Evolutionary conservation across 1,284 basidiomycete species (phyloP), one percentile per base, ranked within the genome.

Genomic region (Cutaneotrichosporon cavernicola): DNA sequence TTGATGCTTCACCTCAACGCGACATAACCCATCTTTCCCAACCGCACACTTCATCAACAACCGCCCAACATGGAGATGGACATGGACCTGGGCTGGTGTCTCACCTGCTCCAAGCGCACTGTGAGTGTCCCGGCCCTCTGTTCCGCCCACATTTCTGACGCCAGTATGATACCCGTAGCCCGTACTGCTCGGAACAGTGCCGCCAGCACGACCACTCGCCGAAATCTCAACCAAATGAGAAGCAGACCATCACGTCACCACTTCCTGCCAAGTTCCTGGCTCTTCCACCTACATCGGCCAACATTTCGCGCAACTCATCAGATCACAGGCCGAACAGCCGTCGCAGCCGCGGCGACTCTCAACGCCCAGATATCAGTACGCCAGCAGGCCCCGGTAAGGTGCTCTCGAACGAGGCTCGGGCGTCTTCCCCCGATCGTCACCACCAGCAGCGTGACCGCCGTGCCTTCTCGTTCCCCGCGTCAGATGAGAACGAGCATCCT

Each of bases 391-490:
- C 13, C 14, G 18, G 31, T 13, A 13, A 53, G 51, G 31, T 53
- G 14, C 30, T 18, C 31, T 53, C 51, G 8, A 31, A 53, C 18
- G 51, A 53, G 51, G 14, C 16, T n/a, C 31, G 31, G 18, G 14
- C 30, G 11, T 5, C 51, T 7, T 5, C 14, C 16, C 51, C 8
- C 14, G 51, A 53, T 4, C 51, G 14, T 6, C 46, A 55, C 4
- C 60, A 62, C 11, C 67, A 31, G 46, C 55, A 46, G 30, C 58
- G 78, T 21, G 76, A 75, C 63, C 71, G 76, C 21, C 72, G 78
- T 32, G 76, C 78, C 0, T 78, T 75, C 68, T 79, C 78, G 8
- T 78, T 79, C 61, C 76, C 76, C 2, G 72, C 73, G 5, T 60
- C 69, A 0, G 70, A 74, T 10, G 62, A 63, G 8, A 34, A 21